Evolutionary conservation across 2,329 filamentous ascomycete species (phyloP).

Genomic region (Exophiala phaeomuriformis): DNA sequence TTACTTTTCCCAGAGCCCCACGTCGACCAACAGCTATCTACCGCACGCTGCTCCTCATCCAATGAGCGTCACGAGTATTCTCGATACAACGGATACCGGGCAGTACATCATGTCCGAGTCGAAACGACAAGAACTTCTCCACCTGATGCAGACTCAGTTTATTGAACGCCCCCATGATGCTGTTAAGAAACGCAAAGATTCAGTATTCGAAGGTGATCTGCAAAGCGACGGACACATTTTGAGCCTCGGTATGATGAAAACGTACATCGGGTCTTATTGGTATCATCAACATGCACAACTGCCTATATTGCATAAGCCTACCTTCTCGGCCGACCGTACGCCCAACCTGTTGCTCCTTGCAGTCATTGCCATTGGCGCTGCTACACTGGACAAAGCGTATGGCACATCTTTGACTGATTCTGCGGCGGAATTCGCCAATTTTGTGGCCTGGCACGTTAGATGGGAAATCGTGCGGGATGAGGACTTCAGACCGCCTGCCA

Average conservation of each 20-base stretch:
- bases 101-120: conserved; percentile 78
- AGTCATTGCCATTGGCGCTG: conserved; percentile 88
- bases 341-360: conserved; percentile 76
- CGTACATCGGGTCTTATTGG: conserved; percentile 91
- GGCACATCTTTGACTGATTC: conserved; percentile 64
- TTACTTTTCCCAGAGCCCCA: conserved; percentile 45
- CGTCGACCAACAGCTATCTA: conserved; percentile 23
- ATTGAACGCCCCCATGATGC: conserved; percentile 71
- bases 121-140: conserved; percentile 74
- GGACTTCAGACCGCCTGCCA: conserved; percentile 84
- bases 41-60: conserved; percentile 52
- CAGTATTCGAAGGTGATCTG: conserved; percentile 70
- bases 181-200: conserved; percentile 66
- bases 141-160: conserved; percentile 73
- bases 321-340: conserved; percentile 80
- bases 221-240: conserved; percentile 56
- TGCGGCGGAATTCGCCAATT: conserved; percentile 78
- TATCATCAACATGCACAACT: conserved; percentile 88
- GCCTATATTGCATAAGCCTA: conserved; percentile 89
- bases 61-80: conserved; percentile 80
- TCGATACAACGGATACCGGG: conserved; percentile 65
- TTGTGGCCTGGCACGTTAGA: conserved; percentile 84
- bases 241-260: conserved; percentile 91
- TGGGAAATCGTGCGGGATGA: conserved; percentile 93
- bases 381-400: conserved; percentile 77